Evolutionary conservation across 306 rosid genomes (phyloP).

Genomic region (Quercus bicolor): DNA sequence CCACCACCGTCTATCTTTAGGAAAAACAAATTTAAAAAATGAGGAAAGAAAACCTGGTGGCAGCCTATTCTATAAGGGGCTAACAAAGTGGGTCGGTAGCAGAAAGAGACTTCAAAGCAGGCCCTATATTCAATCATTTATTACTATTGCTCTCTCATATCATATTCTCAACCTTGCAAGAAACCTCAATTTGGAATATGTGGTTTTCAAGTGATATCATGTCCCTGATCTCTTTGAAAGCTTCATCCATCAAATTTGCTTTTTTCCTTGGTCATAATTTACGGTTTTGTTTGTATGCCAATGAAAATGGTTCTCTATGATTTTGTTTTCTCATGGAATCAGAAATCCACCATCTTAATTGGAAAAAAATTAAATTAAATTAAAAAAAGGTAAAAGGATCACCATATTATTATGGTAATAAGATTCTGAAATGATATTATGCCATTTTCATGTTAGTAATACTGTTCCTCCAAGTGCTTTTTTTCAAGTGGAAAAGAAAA

Average conservation of each 20-base stretch:
- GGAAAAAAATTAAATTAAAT: not conserved
- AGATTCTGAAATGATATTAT: constrained; percentile 12
- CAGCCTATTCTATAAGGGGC: constrained; percentile 19
- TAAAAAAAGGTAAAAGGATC: not conserved
- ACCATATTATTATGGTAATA: not conserved
- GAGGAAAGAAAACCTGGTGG: not conserved
- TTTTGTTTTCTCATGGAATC: not conserved
- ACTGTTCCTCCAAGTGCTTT: not conserved
- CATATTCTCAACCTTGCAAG: constrained; percentile 32
- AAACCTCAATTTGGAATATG: constrained; percentile 38
- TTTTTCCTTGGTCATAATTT: constrained; percentile 11
- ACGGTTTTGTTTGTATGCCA: constrained; percentile 20
- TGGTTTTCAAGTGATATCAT: constrained; percentile 27
- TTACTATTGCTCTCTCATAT: constrained; percentile 13
- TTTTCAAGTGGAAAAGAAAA: not conserved
- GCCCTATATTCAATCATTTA: constrained; percentile 23
- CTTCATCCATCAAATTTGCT: not conserved
- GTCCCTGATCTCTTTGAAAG: constrained; percentile 15
- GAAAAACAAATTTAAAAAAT: not conserved
- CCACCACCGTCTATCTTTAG: not conserved
- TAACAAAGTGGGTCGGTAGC: constrained; percentile 43
- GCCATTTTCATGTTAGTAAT: not conserved
- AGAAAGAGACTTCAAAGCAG: constrained; percentile 26
- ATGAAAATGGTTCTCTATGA: not conserved
- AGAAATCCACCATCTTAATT: constrained; percentile 10